phyloP scores from a whole-genome alignment of 2,329 filamentous ascomycete genomes.

The Clarireedia hainanense region DNA sequence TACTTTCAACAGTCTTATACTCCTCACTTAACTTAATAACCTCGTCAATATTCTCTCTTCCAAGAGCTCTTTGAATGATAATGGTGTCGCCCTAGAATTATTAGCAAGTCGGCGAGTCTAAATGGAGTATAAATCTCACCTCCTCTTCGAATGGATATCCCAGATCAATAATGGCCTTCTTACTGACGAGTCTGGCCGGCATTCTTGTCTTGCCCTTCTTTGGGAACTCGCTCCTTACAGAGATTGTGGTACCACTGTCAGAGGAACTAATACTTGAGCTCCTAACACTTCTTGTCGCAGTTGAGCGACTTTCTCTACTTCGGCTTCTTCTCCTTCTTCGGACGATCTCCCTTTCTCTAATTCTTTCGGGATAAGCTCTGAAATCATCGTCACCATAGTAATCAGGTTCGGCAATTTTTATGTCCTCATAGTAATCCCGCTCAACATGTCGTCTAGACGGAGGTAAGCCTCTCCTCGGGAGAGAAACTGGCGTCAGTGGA shows the following conservation, averaged over 20 bases:
- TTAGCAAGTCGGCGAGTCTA: conserved; percentile 27
- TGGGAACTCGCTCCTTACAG: conserved; percentile 56
- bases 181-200: conserved; percentile 70
- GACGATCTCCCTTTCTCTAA: conserved; percentile 55
- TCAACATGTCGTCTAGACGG: conserved; percentile 51
- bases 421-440: conserved; percentile 52
- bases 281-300: conserved; percentile 20
- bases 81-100: conserved; percentile 62
- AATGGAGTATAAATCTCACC: conserved; percentile 40
- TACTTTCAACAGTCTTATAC: conserved; percentile 50
- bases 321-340: conserved; percentile 33
- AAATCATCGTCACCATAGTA: conserved; percentile 66
- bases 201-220: conserved; percentile 88
- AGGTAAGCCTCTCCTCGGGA: conserved; percentile 55
- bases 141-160: conserved; percentile 84
- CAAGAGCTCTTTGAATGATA: conserved; percentile 75
- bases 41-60: conserved; percentile 86
- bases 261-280: conserved; percentile 38
- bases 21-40: conserved; percentile 76
- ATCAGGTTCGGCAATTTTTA: conserved; percentile 59
- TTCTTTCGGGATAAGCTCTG: conserved; percentile 49
- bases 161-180: conserved; percentile 72
- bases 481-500: conserved; percentile 50
- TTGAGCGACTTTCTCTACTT: conserved; percentile 25
- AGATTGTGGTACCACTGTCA: conserved; percentile 34